Conservation (phyloP, 1,139 yeast species). For the Pichia sp. region DNA sequence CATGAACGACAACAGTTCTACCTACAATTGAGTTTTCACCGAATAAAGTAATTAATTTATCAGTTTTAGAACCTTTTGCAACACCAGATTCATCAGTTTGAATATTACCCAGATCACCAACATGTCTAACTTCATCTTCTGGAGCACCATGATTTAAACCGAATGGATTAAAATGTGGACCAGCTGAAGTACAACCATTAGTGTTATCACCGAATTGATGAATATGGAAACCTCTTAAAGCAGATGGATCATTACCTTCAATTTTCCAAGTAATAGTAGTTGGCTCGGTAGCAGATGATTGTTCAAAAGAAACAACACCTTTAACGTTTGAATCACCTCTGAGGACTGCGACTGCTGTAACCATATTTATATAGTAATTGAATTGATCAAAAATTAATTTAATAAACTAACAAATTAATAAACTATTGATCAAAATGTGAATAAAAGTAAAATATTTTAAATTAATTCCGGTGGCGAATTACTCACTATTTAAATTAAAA, state of each 20-base stretch:
- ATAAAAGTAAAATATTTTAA: neutral
- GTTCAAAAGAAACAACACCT: slow-evolving; percentile 85
- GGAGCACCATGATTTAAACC: slow-evolving; percentile 92
- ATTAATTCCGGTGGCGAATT: neutral
- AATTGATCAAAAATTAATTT: no score
- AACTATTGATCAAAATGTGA: no score
- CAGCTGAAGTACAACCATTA: slow-evolving; percentile 98
- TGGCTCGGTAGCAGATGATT: slow-evolving; percentile 68
- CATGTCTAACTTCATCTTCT: slow-evolving; percentile 83
- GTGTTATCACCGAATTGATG: slow-evolving; percentile 99
- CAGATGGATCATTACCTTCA: slow-evolving; percentile 78
- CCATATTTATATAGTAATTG: slow-evolving; percentile 4
- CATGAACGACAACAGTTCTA: slow-evolving; percentile 94
- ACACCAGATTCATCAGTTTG: slow-evolving; percentile 79
- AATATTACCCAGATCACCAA: slow-evolving; percentile 96
- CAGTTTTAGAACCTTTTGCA: slow-evolving; percentile 85
- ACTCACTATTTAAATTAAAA: no score
- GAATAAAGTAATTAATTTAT: slow-evolving; percentile 65
- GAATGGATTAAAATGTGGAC: slow-evolving; percentile 97
- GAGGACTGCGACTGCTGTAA: slow-evolving; percentile 72
- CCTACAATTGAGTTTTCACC: slow-evolving; percentile 88
- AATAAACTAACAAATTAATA: no score
- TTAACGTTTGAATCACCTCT: slow-evolving; percentile 90
- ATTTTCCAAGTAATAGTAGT: slow-evolving; percentile 85
- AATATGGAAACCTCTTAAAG: slow-evolving; percentile 94